phyloP scores from a whole-genome alignment of 306 rosid genomes.

The Citrullus amarus region DNA sequence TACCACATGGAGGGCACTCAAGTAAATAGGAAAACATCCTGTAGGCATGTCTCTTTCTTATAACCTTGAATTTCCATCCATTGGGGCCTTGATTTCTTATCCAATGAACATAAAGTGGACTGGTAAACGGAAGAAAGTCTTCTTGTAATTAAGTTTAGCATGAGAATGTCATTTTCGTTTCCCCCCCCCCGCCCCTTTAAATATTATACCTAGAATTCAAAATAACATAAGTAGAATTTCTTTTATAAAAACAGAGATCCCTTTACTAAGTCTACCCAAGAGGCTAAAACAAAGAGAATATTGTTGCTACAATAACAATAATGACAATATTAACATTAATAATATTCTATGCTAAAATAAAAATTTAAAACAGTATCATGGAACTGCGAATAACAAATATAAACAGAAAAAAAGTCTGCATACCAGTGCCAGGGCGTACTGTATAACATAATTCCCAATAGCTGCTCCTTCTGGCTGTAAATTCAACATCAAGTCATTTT shows the following conservation, averaged over 20 bases:
- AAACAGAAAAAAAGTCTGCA: constrained; percentile 11
- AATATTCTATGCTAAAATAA: background rate
- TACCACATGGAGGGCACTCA: background rate
- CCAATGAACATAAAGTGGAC: background rate
- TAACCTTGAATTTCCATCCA: background rate
- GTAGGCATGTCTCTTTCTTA: background rate
- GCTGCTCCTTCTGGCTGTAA: constrained; percentile 99
- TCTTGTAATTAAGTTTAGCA: background rate
- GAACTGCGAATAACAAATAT: background rate
- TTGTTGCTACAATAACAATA: background rate
- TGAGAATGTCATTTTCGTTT: background rate
- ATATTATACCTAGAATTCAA: background rate
- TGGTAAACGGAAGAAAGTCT: background rate
- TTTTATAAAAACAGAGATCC: too few relatives aligned
- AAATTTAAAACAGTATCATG: background rate
- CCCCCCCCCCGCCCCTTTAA: background rate
- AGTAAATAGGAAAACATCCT: background rate
- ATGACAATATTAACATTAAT: background rate
- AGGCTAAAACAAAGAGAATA: background rate
- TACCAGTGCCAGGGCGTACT: constrained; percentile 97
- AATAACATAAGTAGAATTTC: background rate
- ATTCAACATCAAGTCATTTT: constrained; percentile 17
- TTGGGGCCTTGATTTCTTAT: background rate
- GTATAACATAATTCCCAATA: constrained; percentile 73
- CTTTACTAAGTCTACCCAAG: background rate